Conservation (phyloP, 1,284 basidiomycete species). For the Irpex sp. region DNA sequence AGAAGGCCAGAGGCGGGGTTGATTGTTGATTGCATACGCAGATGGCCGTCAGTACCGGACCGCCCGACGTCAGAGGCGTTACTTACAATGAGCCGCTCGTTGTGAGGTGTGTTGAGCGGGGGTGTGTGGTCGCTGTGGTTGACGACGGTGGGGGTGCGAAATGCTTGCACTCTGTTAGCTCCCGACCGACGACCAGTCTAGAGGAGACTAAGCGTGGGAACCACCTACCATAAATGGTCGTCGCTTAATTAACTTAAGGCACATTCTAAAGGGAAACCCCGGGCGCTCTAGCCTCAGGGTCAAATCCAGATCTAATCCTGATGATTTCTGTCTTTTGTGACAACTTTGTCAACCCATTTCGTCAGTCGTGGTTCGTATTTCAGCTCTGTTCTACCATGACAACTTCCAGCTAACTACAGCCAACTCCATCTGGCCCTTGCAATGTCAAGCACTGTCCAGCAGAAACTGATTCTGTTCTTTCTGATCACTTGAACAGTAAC, state of each 20-base stretch:
- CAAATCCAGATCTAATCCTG: too few species aligned
- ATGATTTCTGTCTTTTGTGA: neutral
- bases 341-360: neutral
- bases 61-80: neutral
- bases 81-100: neutral
- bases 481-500: too few species aligned
- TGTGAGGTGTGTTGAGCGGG: neutral
- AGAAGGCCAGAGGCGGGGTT: neutral
- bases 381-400: neutral
- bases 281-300: too few species aligned
- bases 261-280: neutral
- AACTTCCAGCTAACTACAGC: neutral
- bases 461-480: too few species aligned
- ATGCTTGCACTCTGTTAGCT: neutral
- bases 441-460: too few species aligned
- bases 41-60: conserved; percentile 1
- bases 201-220: neutral
- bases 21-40: conserved; percentile 1
- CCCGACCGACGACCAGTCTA: neutral
- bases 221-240: neutral
- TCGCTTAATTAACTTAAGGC: conserved; percentile 1
- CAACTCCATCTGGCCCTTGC: too few species aligned
- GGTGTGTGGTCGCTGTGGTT: neutral
- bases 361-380: neutral
- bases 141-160: neutral